Evolutionary conservation across 345 rosid genomes (phyloP).

Genomic region (Laguncularia racemosa): DNA sequence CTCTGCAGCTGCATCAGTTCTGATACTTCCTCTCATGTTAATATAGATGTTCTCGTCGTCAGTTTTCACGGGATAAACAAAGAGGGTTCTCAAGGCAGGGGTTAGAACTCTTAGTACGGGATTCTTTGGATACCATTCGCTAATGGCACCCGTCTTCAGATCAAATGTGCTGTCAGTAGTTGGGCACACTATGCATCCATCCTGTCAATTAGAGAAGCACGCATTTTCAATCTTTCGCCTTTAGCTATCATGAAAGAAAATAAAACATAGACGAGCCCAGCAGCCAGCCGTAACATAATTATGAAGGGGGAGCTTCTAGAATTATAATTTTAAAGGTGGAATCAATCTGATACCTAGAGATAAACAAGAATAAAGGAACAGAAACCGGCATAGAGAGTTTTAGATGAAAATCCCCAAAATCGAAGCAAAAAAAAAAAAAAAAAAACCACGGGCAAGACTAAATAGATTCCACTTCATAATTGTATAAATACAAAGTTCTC

Average conservation of each 20-base stretch:
- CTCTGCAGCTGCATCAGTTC: slow-evolving; percentile 65
- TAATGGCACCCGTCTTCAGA: slow-evolving; percentile 62
- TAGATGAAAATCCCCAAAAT: too few relatives aligned
- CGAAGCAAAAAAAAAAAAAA: too few relatives aligned
- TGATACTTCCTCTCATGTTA: slow-evolving; percentile 38
- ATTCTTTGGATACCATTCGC: slow-evolving; percentile 93
- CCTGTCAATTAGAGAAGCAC: slow-evolving; percentile 28
- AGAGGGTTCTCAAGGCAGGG: slow-evolving; percentile 66
- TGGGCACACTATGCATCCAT: slow-evolving; percentile 92
- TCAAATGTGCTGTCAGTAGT: slow-evolving; percentile 85
- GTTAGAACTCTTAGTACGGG: slow-evolving; percentile 81
- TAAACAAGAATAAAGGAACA: too few relatives aligned
- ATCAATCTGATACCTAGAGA: too few relatives aligned
- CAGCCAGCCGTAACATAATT: too few relatives aligned
- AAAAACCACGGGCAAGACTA: too few relatives aligned
- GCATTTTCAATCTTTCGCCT: neutral
- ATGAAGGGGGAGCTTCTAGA: too few relatives aligned
- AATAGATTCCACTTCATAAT: too few relatives aligned
- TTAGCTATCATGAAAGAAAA: neutral
- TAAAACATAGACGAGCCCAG: too few relatives aligned
- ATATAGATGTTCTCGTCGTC: slow-evolving; percentile 80
- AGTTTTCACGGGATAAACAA: slow-evolving; percentile 55
- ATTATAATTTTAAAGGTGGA: too few relatives aligned
- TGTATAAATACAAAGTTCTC: too few relatives aligned
- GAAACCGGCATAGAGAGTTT: too few relatives aligned